These are phyloP conservation scores for Cutaneotrichosporon mucoides DNA, from an alignment of 1,284 basidiomycete species.

Conservation along the genomic window DNA sequence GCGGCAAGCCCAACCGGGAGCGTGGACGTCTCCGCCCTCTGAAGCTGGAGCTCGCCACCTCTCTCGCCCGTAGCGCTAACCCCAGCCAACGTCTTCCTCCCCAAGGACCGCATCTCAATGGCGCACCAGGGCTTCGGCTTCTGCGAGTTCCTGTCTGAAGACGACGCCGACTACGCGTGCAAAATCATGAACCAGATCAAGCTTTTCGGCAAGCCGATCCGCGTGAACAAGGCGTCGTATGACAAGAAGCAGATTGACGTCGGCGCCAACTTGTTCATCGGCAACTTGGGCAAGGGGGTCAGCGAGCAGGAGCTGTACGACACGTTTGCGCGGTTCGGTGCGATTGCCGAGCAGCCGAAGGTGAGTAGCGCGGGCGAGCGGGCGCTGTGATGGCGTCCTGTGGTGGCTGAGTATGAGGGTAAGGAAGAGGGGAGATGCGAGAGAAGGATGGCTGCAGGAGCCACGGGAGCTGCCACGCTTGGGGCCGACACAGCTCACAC, in stretches of 20 bases:
- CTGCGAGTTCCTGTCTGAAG: slow-evolving; percentile 96
- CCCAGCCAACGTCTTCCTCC: slow-evolving; percentile 91
- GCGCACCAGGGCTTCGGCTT: slow-evolving; percentile 98
- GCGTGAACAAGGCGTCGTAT: slow-evolving; percentile 96
- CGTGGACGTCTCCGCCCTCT: too few species aligned
- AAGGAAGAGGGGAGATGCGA: too few species aligned
- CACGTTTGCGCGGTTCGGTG: slow-evolving; percentile 91
- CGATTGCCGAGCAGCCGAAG: slow-evolving; percentile 90
- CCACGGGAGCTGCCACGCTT: too few species aligned
- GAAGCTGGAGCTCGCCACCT: too few species aligned
- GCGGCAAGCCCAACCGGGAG: neutral
- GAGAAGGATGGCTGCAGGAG: too few species aligned
- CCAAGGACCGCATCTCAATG: slow-evolving; percentile 98
- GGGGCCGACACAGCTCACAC: neutral
- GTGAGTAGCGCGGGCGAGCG: slow-evolving; percentile 52
- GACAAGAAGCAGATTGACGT: slow-evolving; percentile 98
- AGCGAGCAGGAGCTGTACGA: slow-evolving; percentile 91
- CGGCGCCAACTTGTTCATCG: slow-evolving; percentile 94
- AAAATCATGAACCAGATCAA: slow-evolving; percentile 99
- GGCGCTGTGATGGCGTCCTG: too few species aligned
- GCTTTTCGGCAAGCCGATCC: slow-evolving; percentile 94
- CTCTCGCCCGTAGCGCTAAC: slow-evolving; percentile 6
- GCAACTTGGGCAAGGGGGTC: slow-evolving; percentile 87
- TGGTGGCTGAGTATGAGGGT: too few species aligned
- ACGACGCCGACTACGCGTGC: slow-evolving; percentile 98